Evolutionary conservation across 768 basidiomycete genomes (phyloP), one percentile per base, ranked within the genome.

Genomic region (Hemileccinum impolitum): DNA sequence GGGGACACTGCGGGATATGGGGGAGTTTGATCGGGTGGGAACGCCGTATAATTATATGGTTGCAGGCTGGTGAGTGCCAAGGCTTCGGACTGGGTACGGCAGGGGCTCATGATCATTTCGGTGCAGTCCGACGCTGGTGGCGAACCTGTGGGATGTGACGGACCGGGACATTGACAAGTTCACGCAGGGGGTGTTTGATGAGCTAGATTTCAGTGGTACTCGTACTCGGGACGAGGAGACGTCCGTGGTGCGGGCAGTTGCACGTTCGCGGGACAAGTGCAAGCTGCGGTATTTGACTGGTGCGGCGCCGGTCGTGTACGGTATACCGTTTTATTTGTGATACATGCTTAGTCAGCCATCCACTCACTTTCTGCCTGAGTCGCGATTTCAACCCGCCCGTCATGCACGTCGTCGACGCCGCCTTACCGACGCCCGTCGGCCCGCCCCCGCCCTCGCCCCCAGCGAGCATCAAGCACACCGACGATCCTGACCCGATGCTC

Each of bases 131-230:
- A 87, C 93, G 1, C 75, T 98, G 28, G 82, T 97, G 12, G 96
- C 91, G 1, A 97, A 95, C 61, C 72, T 98, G 5, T 99, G 96
- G 96, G 96, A 98, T 60, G 96, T 98, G 8, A 98, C 95, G 0
- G 96, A 99, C 72, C 80, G 85, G 39, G 96, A 99, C 62, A 95
- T 98, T 59, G 95, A 99, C 74, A 89, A 89, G 57, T 83, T 96
- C 54, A 87, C 94, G 2, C 81, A 86, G 53, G 73, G 84, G 1
- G 93, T 96, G 14, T 86, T 96, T 58, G 82, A 85, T 54, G 79
- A 82, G 55, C 66, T 95, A 23, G 71, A 72, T 2, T 9, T 28
- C 15, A 31, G 30, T 14, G 11, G 31, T 40, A 17, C 10, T 13
- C 10, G 31, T 40, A 17, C 10, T 13, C 30, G 17, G 7, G 43